These are phyloP conservation scores for Penicillium robsamsonii DNA, from an alignment of 495 filamentous ascomycete species.

Conservation along the genomic window DNA sequence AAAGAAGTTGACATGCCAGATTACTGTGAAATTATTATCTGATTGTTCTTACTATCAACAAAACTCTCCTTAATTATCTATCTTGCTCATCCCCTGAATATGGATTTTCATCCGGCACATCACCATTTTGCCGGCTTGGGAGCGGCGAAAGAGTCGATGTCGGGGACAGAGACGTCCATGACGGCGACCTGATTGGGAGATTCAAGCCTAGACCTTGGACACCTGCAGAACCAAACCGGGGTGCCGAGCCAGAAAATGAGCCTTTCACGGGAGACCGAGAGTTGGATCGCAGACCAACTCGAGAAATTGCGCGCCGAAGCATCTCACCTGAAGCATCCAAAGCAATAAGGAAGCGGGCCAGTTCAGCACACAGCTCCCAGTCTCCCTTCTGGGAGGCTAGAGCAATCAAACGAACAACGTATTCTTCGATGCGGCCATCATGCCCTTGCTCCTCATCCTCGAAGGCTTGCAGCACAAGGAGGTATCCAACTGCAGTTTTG, in stretches of 20 bases:
- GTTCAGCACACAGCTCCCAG: conserved; percentile 95
- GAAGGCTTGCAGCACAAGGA: conserved; percentile 92
- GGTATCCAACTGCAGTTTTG: conserved; percentile 94
- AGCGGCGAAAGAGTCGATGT: conserved; percentile 32
- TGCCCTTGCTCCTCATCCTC: conserved; percentile 72
- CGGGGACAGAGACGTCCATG: conserved; percentile 41
- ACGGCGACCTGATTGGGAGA: conserved; percentile 33
- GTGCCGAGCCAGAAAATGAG: conserved; percentile 17
- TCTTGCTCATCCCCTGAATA: conserved; percentile 16
- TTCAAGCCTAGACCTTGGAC: conserved; percentile 43
- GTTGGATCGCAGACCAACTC: conserved; percentile 51
- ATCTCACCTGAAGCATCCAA: conserved; percentile 85
- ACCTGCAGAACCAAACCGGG: conserved; percentile 30
- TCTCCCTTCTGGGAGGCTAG: conserved; percentile 80
- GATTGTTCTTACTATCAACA: not conserved
- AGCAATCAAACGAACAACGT: conserved; percentile 75
- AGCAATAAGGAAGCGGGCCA: conserved; percentile 89
- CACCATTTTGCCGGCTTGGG: conserved; percentile 21
- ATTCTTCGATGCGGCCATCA: conserved; percentile 61
- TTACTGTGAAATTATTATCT: not conserved
- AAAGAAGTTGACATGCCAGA: not conserved
- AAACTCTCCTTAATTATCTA: conserved; percentile 15
- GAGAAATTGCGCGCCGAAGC: conserved; percentile 71
- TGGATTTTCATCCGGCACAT: conserved; percentile 22
- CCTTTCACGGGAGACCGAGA: conserved; percentile 23